A percentile compares a stretch with the other conserved stretches of the same genome.
Conservation (phyloP, 306 rosid genomes). For the Quercus alba region DNA sequence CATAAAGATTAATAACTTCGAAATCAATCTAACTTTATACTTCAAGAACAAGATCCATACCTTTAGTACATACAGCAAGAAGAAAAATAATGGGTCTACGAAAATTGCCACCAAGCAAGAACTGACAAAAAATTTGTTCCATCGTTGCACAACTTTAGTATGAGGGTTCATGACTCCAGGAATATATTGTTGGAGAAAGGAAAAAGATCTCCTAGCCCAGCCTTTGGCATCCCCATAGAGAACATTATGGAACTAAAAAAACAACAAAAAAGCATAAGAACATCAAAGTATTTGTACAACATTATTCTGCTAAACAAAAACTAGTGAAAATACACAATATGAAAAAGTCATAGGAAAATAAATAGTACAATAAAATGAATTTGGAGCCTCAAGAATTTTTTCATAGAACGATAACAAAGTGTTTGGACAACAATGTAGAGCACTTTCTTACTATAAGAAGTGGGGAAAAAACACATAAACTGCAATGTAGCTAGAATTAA, state of each 20-base stretch:
- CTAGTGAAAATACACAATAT: not conserved
- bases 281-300: constrained; percentile 4
- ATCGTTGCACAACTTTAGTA: constrained; percentile 58
- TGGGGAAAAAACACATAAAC: too few species aligned
- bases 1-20: not conserved
- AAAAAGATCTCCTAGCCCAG: constrained; percentile 44
- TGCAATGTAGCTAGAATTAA: too few species aligned
- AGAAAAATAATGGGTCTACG: constrained; percentile 83
- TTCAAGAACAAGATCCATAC: constrained; percentile 32
- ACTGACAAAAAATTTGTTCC: constrained; percentile 73
- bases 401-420: not conserved
- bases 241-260: constrained; percentile 57
- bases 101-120: constrained; percentile 66
- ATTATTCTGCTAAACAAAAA: not conserved
- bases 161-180: constrained; percentile 90
- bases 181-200: constrained; percentile 48
- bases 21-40: not conserved
- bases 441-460: not conserved
- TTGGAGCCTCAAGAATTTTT: not conserved
- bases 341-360: not conserved
- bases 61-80: constrained; percentile 43
- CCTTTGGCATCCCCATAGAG: constrained; percentile 85
- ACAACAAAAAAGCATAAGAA: constrained; percentile 15
- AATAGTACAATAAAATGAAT: not conserved
- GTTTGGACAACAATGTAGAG: not conserved